These are phyloP conservation scores for Penicillium atrosanguineum DNA, from an alignment of 495 filamentous ascomycete genomes.

Conservation along the genomic window DNA sequence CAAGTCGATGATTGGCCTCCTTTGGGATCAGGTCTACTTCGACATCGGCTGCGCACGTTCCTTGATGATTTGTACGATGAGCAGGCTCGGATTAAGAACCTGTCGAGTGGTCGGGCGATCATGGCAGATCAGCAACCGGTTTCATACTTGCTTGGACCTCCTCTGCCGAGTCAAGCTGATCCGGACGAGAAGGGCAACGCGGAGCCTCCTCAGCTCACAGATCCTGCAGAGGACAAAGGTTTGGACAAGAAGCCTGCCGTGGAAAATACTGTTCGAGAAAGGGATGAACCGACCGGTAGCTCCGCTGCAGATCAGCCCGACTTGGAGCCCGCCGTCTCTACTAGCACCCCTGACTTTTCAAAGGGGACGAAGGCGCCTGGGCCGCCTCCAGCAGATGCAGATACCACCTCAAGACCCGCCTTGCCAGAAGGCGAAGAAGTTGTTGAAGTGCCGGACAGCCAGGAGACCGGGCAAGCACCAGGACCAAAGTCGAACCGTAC, in stretches of 20 bases:
- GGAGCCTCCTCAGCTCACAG: neutral
- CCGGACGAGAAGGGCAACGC: neutral
- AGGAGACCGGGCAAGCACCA: slow-evolving; percentile 14
- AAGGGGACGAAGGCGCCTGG: neutral
- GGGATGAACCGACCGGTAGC: neutral
- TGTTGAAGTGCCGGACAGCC: slow-evolving; percentile 36
- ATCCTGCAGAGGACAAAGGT: neutral
- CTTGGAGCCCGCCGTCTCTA: slow-evolving; percentile 5
- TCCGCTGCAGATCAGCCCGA: slow-evolving; percentile 2
- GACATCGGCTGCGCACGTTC: slow-evolving; percentile 51
- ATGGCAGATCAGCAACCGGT: slow-evolving; percentile 36
- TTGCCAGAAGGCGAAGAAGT: slow-evolving; percentile 13
- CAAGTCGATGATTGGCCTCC: slow-evolving; percentile 51
- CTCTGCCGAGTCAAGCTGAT: neutral
- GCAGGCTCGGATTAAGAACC: slow-evolving; percentile 36
- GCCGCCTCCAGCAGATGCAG: neutral
- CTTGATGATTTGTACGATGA: slow-evolving; percentile 47
- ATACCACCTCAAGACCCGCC: neutral
- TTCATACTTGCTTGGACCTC: slow-evolving; percentile 33
- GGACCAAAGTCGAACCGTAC: neutral
- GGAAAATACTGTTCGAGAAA: neutral
- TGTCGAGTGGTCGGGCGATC: slow-evolving; percentile 3
- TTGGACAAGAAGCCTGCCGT: neutral
- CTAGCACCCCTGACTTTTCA: neutral
- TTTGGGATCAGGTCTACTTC: slow-evolving; percentile 50